phyloP scores from a whole-genome alignment of 2,329 filamentous ascomycete genomes.

The Purpureocillium lavendulum region DNA sequence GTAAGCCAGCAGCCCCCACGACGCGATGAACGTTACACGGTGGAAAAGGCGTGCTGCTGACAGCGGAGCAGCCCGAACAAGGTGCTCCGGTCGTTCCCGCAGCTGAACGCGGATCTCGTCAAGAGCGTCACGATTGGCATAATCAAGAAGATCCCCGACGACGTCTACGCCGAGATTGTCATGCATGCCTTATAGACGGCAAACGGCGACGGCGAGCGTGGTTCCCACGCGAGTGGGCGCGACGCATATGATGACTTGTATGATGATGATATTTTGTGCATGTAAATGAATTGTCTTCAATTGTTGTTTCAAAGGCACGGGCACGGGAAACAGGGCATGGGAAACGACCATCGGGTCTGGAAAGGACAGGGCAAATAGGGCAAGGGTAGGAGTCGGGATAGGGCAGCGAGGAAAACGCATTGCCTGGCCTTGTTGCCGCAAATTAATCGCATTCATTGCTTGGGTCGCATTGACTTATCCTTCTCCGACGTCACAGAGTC shows the following conservation, averaged over 20 bases:
- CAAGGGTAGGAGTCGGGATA: no score
- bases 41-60: slow-evolving; percentile 11
- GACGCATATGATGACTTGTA: slow-evolving; percentile 1
- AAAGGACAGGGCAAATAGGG: no score
- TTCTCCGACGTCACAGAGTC: no score
- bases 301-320: no score
- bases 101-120: slow-evolving; percentile 73
- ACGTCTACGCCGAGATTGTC: slow-evolving; percentile 85
- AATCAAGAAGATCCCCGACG: slow-evolving; percentile 81
- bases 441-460: no score
- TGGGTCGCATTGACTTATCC: no score
- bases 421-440: no score
- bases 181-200: slow-evolving; percentile 61
- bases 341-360: no score
- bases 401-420: no score
- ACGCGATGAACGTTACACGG: not conserved
- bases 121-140: slow-evolving; percentile 80
- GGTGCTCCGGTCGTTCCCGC: slow-evolving; percentile 78
- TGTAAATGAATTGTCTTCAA: not conserved
- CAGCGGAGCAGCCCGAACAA: slow-evolving; percentile 70
- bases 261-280: slow-evolving; percentile 2
- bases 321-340: no score
- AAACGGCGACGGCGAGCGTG: no score
- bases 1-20: slow-evolving; percentile 33
- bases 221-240: no score